These are phyloP conservation scores for Chamaecrista fasciculata DNA, from an alignment of 306 rosid species.

Conservation along the genomic window DNA sequence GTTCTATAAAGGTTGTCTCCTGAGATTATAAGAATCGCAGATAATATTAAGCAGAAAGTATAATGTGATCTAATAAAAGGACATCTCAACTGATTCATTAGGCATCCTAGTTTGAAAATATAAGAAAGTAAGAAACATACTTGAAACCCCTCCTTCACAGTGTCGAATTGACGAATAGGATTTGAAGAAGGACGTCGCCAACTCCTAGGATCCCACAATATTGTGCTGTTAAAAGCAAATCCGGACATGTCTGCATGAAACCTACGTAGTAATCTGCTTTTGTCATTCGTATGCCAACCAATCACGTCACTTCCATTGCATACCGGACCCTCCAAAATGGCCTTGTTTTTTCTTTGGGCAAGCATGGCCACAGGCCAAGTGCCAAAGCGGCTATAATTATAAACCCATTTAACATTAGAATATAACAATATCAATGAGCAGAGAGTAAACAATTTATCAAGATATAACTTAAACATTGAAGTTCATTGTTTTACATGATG, in stretches of 20 bases:
- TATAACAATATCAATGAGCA: not conserved
- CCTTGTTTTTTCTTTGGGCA: constrained; percentile 87
- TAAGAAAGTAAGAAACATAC: constrained; percentile 42
- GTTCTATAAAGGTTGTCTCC: constrained; percentile 92
- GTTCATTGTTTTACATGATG: constrained; percentile 4
- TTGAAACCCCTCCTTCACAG: constrained; percentile 93
- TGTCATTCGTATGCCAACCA: constrained; percentile 98
- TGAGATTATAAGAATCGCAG: constrained; percentile 34
- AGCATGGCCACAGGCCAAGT: constrained; percentile 99
- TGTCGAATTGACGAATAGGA: constrained; percentile 72
- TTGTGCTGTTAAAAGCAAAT: constrained; percentile 93
- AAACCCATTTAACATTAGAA: constrained; percentile 32
- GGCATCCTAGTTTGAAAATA: constrained; percentile 23
- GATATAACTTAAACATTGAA: not conserved
- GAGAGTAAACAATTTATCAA: constrained; percentile 17
- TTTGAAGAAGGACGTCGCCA: constrained; percentile 68
- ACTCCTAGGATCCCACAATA: constrained; percentile 91
- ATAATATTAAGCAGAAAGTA: constrained; percentile 19
- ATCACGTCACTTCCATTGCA: constrained; percentile 84
- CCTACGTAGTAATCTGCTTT: constrained; percentile 77
- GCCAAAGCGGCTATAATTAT: constrained; percentile 82
- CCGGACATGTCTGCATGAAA: constrained; percentile 99
- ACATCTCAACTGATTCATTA: constrained; percentile 16
- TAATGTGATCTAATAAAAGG: constrained; percentile 7
- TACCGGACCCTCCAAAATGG: constrained; percentile 88